Conservation (phyloP, 495 filamentous ascomycete genomes). For the Penicillium macrosclerotiorum region DNA sequence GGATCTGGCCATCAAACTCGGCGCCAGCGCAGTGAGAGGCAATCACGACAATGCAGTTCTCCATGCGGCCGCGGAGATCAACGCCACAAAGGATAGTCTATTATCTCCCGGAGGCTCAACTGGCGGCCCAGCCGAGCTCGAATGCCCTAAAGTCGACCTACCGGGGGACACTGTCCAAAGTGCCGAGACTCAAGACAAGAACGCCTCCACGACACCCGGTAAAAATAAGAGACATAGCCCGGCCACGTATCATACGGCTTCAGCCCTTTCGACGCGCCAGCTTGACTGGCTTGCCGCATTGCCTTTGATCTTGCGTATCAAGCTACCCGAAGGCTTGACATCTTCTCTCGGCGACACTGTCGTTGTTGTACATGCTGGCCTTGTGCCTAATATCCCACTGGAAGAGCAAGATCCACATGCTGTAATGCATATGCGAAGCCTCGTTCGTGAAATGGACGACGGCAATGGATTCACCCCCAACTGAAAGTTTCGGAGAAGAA, state of each 20-base stretch:
- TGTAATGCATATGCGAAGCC: slow-evolving; percentile 80
- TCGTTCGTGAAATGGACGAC: slow-evolving; percentile 33
- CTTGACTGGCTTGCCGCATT: slow-evolving; percentile 60
- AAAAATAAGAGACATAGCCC: slow-evolving; percentile 4
- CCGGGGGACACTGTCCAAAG: background rate
- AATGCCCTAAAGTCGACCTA: background rate
- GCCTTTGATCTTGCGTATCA: slow-evolving; percentile 68
- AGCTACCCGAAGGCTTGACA: slow-evolving; percentile 29
- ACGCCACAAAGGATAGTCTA: background rate
- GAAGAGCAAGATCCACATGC: slow-evolving; percentile 67
- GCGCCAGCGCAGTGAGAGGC: slow-evolving; percentile 72
- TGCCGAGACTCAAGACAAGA: background rate
- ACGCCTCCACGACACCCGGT: background rate
- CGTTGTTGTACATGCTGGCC: slow-evolving; percentile 73
- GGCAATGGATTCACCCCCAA: slow-evolving; percentile 2
- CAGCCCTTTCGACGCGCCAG: slow-evolving; percentile 48
- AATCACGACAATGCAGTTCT: slow-evolving; percentile 84
- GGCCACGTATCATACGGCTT: slow-evolving; percentile 13
- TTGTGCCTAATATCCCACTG: slow-evolving; percentile 64
- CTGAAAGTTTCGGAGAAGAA: slow-evolving; percentile 18
- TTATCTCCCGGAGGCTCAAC: background rate
- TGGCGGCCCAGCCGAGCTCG: background rate
- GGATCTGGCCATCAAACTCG: slow-evolving; percentile 37
- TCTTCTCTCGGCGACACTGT: slow-evolving; percentile 45
- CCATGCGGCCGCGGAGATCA: slow-evolving; percentile 18